phyloP scores from a whole-genome alignment of 2,329 filamentous ascomycete species.

The Trichoderma sp. region DNA sequence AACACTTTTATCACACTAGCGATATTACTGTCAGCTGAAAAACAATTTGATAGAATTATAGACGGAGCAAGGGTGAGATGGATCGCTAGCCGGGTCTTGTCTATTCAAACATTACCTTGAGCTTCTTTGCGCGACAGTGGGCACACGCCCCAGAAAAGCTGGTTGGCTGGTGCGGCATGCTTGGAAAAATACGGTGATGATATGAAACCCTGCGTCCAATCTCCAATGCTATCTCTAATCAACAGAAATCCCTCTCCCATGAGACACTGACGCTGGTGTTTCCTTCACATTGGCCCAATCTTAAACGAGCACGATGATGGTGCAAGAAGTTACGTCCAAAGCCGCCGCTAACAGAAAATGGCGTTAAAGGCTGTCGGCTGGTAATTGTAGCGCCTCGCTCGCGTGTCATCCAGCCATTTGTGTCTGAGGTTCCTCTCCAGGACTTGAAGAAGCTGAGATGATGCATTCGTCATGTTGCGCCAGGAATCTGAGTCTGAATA shows the following conservation, averaged over 20 bases:
- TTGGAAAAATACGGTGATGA: background rate
- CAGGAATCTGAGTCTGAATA: slow-evolving; percentile 20
- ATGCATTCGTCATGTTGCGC: background rate
- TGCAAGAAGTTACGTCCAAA: background rate
- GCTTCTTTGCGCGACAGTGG: slow-evolving; percentile 23
- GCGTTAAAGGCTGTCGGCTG: background rate
- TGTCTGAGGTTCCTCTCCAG: too few species aligned
- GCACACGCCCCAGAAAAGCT: slow-evolving; percentile 27
- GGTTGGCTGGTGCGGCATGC: slow-evolving; percentile 23
- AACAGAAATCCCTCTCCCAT: background rate
- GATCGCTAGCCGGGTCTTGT: background rate
- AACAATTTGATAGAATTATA: background rate
- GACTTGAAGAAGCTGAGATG: background rate
- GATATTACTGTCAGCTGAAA: background rate
- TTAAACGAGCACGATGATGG: background rate
- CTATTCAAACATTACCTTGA: slow-evolving; percentile 3
- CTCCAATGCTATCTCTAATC: background rate
- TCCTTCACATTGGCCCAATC: background rate
- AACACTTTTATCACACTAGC: slow-evolving; percentile 20
- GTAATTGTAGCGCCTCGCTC: background rate
- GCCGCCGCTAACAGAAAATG: background rate
- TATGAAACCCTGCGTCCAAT: background rate
- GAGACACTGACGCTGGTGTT: background rate
- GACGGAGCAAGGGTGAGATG: background rate
- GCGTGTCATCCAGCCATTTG: background rate